Percentiles rank a stretch among this genome's conserved stretches.
Conservation (phyloP, 2,329 filamentous ascomycete genomes). For the Colletotrichum kahawae region DNA sequence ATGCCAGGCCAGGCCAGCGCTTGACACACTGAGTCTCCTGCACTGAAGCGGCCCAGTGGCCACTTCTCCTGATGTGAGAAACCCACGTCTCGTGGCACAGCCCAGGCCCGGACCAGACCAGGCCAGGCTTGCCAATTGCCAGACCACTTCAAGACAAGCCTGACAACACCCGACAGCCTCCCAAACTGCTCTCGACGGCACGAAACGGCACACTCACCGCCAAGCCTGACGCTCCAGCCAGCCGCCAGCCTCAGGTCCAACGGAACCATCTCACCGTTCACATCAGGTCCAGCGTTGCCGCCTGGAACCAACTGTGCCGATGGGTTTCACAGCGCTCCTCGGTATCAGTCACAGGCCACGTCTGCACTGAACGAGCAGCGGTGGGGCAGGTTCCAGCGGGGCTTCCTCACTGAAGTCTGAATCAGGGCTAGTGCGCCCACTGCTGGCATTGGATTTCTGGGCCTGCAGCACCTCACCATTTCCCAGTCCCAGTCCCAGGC, state of each 20-base stretch:
- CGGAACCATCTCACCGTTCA: not conserved
- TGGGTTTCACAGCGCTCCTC: constrained; percentile 11
- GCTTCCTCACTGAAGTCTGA: not conserved
- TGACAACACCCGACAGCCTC: not conserved
- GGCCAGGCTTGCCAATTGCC: constrained; percentile 9
- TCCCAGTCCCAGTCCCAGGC: not conserved
- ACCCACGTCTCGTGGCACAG: not conserved
- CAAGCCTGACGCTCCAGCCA: not conserved
- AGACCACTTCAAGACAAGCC: not conserved
- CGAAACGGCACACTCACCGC: constrained; percentile 6
- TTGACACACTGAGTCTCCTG: not conserved
- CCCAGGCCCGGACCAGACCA: not conserved
- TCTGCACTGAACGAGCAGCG: not conserved
- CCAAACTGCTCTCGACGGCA: not conserved
- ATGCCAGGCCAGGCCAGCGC: not conserved
- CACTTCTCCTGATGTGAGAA: not conserved
- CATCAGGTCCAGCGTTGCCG: not conserved
- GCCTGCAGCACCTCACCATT: not conserved
- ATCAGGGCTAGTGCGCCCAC: constrained; percentile 22
- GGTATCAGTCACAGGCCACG: constrained; percentile 5
- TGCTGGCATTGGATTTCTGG: constrained; percentile 7
- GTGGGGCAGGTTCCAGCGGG: constrained; percentile 4
- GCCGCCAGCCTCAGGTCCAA: not conserved
- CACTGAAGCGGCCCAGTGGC: not conserved
- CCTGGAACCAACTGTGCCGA: constrained; percentile 11